phyloP scores from a whole-genome alignment of 441 rosid species.

The Flueggea neowawraea region DNA sequence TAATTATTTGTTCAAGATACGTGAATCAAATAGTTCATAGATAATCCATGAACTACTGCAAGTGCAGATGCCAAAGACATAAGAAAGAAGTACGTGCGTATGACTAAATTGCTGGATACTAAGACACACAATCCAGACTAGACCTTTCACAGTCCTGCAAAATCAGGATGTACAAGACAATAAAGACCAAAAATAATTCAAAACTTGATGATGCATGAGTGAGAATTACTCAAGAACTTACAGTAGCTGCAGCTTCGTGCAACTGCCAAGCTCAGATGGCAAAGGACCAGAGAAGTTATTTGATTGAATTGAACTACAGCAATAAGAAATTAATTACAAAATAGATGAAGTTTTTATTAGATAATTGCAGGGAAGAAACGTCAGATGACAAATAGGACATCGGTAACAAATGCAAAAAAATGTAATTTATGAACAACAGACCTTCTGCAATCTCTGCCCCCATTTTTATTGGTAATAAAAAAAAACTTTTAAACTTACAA shows the following conservation, averaged over 20 bases:
- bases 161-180: too few relatives aligned
- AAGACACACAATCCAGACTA: too few relatives aligned
- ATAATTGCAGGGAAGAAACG: neutral
- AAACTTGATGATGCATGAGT: neutral
- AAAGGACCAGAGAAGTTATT: slow-evolving; percentile 69
- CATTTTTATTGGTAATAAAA: too few relatives aligned
- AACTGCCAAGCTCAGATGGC: slow-evolving; percentile 62
- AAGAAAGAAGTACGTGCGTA: too few relatives aligned
- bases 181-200: too few relatives aligned
- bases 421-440: too few relatives aligned
- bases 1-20: too few relatives aligned
- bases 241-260: slow-evolving; percentile 45
- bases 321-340: slow-evolving; percentile 14
- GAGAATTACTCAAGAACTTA: slow-evolving; percentile 24
- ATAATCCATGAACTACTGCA: neutral
- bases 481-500: slow-evolving; percentile 39
- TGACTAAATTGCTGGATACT: too few relatives aligned
- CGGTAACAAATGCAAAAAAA: too few relatives aligned
- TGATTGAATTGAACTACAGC: slow-evolving; percentile 40
- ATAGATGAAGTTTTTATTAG: neutral
- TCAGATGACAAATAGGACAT: neutral
- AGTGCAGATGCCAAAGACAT: too few relatives aligned
- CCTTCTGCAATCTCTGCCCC: too few relatives aligned
- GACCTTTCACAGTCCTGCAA: too few relatives aligned
- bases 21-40: neutral